phyloP scores from a whole-genome alignment of 2,329 filamentous ascomycete species.

The Moelleriella libera region DNA sequence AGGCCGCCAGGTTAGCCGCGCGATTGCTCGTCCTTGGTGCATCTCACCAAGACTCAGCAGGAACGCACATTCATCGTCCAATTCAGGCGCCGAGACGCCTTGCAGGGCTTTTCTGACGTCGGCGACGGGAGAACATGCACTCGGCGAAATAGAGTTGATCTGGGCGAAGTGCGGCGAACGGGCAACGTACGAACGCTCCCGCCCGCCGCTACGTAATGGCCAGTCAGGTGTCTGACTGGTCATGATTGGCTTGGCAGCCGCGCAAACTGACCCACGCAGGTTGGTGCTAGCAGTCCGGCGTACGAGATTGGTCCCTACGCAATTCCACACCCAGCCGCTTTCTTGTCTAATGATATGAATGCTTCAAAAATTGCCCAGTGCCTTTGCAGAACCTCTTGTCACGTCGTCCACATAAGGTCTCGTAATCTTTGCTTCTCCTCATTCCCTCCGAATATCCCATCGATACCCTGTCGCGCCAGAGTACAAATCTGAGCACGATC shows the following conservation, averaged over 20 bases:
- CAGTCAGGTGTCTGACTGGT: background rate
- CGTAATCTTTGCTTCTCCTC: conserved; percentile 45
- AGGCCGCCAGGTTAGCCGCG: conserved; percentile 7
- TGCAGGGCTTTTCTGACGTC: background rate
- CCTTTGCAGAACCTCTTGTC: background rate
- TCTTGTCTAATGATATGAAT: background rate
- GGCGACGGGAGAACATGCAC: background rate
- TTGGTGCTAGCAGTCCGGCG: too few species aligned
- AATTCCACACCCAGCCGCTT: background rate
- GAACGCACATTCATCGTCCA: conserved; percentile 41
- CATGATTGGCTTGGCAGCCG: conserved; percentile 4
- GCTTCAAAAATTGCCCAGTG: background rate
- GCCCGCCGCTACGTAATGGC: too few species aligned
- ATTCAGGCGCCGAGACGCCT: background rate
- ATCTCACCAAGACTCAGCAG: background rate
- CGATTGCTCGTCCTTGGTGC: background rate
- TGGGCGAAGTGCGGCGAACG: background rate
- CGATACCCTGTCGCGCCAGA: conserved; percentile 46
- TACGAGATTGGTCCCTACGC: background rate
- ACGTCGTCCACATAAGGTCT: conserved; percentile 29
- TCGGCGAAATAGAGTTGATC: background rate
- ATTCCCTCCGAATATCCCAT: conserved; percentile 52
- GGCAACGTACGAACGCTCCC: background rate
- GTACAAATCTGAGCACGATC: conserved; percentile 26
- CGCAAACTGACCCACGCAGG: background rate